Conservation (phyloP, 2,329 filamentous ascomycete species). For the Dothiorella sarmentorum region DNA sequence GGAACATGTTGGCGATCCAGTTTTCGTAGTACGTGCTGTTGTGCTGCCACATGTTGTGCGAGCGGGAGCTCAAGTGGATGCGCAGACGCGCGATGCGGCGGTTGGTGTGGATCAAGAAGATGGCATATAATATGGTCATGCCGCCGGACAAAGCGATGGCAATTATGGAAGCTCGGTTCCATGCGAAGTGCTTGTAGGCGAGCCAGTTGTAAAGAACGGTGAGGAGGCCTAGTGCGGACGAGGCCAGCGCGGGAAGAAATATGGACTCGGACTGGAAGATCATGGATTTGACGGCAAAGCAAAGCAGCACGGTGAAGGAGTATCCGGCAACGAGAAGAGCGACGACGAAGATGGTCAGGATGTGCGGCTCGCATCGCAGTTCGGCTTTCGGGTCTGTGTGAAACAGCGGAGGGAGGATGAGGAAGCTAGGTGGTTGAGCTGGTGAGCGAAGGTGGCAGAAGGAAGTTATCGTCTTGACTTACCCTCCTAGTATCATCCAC, state of each 20-base stretch:
- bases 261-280: conserved; percentile 48
- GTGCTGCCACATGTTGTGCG: conserved; percentile 29
- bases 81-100: conserved; percentile 37
- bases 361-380: conserved; percentile 39
- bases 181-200: conserved; percentile 39
- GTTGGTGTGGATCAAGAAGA: conserved; percentile 43
- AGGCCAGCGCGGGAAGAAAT: conserved; percentile 44
- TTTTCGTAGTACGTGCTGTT: conserved; percentile 44
- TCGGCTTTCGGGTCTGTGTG: conserved; percentile 31
- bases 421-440: conserved; percentile 36
- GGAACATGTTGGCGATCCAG: conserved; percentile 48
- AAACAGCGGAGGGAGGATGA: conserved; percentile 49
- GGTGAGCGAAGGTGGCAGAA: conserved; percentile 21
- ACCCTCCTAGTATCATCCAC: conserved; percentile 50
- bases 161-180: conserved; percentile 44
- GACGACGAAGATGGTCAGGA: conserved; percentile 45
- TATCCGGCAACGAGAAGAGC: conserved; percentile 48
- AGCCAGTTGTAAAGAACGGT: conserved; percentile 49
- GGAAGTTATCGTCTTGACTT: conserved; percentile 22
- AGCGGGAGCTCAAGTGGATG: conserved; percentile 20
- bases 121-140: conserved; percentile 41
- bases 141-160: conserved; percentile 39
- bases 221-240: conserved; percentile 46
- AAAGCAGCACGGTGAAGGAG: conserved; percentile 46
- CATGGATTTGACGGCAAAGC: conserved; percentile 45